These are phyloP conservation scores for Friedmanniomyces endolithicus DNA, from an alignment of 495 filamentous ascomycete genomes.

Conservation along the genomic window DNA sequence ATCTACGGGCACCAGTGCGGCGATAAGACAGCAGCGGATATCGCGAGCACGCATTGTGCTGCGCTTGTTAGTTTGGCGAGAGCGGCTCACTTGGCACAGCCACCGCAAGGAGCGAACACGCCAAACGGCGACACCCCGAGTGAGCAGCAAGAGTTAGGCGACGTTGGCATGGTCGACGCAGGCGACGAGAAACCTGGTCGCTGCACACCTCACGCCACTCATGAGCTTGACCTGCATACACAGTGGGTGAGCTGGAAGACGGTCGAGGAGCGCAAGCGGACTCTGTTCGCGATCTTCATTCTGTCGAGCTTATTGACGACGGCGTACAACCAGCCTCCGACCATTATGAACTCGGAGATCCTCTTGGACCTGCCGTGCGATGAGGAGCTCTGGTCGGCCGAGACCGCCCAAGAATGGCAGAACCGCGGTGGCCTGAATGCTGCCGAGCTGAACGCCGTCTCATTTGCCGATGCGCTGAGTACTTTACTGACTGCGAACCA, in stretches of 20 bases:
- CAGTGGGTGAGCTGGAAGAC: slow-evolving; percentile 86
- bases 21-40: slow-evolving; percentile 79
- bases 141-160: slow-evolving; percentile 25
- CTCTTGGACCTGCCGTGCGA: slow-evolving; percentile 83
- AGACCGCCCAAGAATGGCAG: slow-evolving; percentile 65
- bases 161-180: slow-evolving; percentile 29
- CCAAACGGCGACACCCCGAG: background rate
- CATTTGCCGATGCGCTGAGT: slow-evolving; percentile 66
- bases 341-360: slow-evolving; percentile 90
- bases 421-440: slow-evolving; percentile 56
- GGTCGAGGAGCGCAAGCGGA: slow-evolving; percentile 85
- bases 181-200: slow-evolving; percentile 31
- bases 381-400: slow-evolving; percentile 81
- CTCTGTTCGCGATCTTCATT: slow-evolving; percentile 81
- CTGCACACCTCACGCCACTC: background rate
- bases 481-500: slow-evolving; percentile 70
- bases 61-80: slow-evolving; percentile 84
- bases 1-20: slow-evolving; percentile 94
- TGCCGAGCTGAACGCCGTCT: slow-evolving; percentile 51
- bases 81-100: slow-evolving; percentile 61
- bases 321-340: slow-evolving; percentile 82
- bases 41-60: slow-evolving; percentile 81
- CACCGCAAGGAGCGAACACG: slow-evolving; percentile 18
- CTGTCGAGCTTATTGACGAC: slow-evolving; percentile 83
- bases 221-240: slow-evolving; percentile 48